A percentile compares a stretch with the other conserved stretches of the same genome.
phyloP scores from a whole-genome alignment of 2,329 filamentous ascomycete genomes.

The Microcyclospora pomicola region DNA sequence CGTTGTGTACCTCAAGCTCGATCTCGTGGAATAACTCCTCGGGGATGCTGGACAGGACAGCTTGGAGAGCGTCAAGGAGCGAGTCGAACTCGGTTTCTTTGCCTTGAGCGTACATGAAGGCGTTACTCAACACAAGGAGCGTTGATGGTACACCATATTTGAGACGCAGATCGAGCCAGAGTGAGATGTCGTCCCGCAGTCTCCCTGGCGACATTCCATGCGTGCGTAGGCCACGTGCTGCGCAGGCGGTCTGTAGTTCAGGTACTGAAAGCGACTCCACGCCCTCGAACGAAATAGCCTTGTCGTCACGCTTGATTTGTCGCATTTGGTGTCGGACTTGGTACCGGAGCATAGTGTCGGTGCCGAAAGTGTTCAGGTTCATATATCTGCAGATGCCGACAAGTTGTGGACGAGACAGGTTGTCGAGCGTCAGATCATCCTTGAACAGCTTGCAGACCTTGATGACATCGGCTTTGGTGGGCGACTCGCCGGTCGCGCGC shows the following conservation, averaged over 20 bases:
- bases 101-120: constrained; percentile 88
- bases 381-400: constrained; percentile 98
- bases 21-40: constrained; percentile 99
- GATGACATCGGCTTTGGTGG: constrained; percentile 82
- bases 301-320: constrained; percentile 97
- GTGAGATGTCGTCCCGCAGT: constrained; percentile 76
- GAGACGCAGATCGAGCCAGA: constrained; percentile 87
- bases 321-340: constrained; percentile 95
- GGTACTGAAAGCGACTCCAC: constrained; percentile 85
- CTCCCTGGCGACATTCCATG: constrained; percentile 81
- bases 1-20: constrained; percentile 91
- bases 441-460: constrained; percentile 99
- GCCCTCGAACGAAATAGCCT: constrained; percentile 84
- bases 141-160: constrained; percentile 94
- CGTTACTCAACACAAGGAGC: constrained; percentile 86
- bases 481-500: constrained; percentile 74
- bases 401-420: constrained; percentile 84
- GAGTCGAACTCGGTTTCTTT: constrained; percentile 71
- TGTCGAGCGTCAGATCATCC: constrained; percentile 93
- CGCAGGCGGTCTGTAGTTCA: constrained; percentile 84
- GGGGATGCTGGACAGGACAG: constrained; percentile 85
- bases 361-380: constrained; percentile 93
- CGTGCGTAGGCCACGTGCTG: constrained; percentile 81
- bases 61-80: constrained; percentile 85
- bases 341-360: constrained; percentile 94